phyloP scores from a whole-genome alignment of 768 basidiomycete species.

The Brasilioporus rufonigricans region DNA sequence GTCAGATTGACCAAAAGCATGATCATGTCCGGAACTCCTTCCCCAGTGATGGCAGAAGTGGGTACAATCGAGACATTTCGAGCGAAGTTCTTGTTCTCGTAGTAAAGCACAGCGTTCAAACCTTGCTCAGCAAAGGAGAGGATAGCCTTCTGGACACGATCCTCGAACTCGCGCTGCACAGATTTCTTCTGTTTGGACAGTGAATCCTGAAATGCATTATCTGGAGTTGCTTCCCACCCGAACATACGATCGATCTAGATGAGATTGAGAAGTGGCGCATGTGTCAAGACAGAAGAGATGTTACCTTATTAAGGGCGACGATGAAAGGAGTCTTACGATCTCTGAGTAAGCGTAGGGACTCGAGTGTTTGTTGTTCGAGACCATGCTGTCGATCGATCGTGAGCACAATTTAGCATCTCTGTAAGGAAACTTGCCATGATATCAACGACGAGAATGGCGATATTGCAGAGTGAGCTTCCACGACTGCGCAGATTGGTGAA shows the following conservation, averaged over 20 bases:
- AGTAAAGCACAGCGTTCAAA: conserved; percentile 91
- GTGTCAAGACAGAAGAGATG: not conserved
- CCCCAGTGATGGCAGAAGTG: conserved; percentile 96
- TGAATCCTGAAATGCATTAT: conserved; percentile 91
- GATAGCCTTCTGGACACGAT: conserved; percentile 79
- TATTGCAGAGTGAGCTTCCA: conserved; percentile 97
- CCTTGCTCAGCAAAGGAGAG: conserved; percentile 98
- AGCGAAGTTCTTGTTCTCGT: conserved; percentile 95
- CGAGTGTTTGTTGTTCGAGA: conserved; percentile 95
- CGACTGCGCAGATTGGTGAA: conserved; percentile 96
- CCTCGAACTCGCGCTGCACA: conserved; percentile 90
- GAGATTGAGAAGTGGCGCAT: conserved; percentile 6
- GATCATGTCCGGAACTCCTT: conserved; percentile 99
- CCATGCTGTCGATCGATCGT: conserved; percentile 66
- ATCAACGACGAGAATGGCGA: conserved; percentile 98
- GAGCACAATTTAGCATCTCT: not conserved
- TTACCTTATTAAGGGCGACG: conserved; percentile 94
- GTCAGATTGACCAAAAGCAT: conserved; percentile 97
- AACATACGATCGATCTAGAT: conserved; percentile 94
- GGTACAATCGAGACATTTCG: conserved; percentile 95
- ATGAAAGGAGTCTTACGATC: conserved; percentile 98
- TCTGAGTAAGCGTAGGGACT: conserved; percentile 87
- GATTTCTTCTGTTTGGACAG: conserved; percentile 74
- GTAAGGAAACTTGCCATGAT: conserved; percentile 68
- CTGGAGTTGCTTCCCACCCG: conserved; percentile 87